phyloP scores from a whole-genome alignment of 2,329 filamentous ascomycete genomes.

The Elsinoe batatas region DNA sequence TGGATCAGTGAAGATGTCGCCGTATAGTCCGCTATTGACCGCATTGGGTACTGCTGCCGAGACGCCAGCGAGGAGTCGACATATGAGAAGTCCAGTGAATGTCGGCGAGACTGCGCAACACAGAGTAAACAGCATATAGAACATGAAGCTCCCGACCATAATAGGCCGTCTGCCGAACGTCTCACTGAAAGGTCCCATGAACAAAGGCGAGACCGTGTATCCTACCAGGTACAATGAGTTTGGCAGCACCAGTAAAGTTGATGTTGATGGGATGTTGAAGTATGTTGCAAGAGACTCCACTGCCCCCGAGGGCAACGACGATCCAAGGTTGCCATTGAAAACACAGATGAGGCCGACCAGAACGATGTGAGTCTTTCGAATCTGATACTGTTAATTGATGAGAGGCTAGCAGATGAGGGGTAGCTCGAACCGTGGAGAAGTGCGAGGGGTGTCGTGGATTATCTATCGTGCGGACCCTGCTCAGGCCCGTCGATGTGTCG shows the following conservation, averaged over 20 bases:
- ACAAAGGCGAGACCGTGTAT: background rate
- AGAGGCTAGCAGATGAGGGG: background rate
- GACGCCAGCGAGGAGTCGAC: background rate
- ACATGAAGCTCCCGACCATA: background rate
- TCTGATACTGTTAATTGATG: background rate
- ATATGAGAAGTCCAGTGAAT: background rate
- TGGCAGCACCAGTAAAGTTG: background rate
- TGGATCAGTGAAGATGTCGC: background rate
- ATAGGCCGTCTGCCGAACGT: background rate
- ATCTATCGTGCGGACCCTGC: background rate
- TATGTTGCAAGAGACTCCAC: background rate
- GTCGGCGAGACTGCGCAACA: background rate
- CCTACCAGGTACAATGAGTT: background rate
- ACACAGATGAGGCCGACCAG: background rate
- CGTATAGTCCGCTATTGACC: background rate
- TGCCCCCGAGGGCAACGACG: background rate
- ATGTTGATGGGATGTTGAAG: background rate
- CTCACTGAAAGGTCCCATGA: background rate
- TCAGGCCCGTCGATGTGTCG: background rate
- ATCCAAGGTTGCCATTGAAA: background rate
- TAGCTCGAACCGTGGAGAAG: background rate
- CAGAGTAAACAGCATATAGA: background rate
- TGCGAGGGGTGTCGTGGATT: background rate
- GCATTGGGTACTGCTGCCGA: background rate
- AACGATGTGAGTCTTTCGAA: background rate